These are phyloP conservation scores for Pichia phayaonensis DNA, from an alignment of 805 yeast genomes.

Conservation along the genomic window DNA sequence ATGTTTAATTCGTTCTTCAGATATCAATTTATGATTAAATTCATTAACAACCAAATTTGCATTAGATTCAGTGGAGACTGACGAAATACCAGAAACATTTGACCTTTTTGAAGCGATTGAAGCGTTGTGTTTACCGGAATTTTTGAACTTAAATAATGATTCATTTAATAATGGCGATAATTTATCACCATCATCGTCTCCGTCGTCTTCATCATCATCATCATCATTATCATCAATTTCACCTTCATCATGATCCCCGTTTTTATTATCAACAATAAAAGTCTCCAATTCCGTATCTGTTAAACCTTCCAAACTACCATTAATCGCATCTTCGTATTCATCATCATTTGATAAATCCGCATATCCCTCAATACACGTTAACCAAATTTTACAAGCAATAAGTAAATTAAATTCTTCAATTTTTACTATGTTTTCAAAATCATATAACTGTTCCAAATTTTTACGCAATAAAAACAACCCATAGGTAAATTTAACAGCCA, in stretches of 20 bases:
- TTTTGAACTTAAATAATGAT: not conserved
- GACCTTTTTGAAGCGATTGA: slow-evolving; percentile 2
- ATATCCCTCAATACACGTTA: slow-evolving; percentile 22
- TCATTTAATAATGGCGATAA: slow-evolving; percentile 1
- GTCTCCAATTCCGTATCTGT: not conserved
- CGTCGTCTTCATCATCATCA: not conserved
- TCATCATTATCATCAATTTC: not conserved
- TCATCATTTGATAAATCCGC: not conserved
- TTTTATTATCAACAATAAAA: not conserved
- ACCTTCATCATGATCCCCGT: not conserved
- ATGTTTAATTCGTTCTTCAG: slow-evolving; percentile 21
- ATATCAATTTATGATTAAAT: slow-evolving; percentile 11
- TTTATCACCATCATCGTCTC: not conserved
- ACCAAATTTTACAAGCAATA: slow-evolving; percentile 28
- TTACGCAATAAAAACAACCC: slow-evolving; percentile 39
- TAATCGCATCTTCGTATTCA: not conserved
- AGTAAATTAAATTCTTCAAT: slow-evolving; percentile 27
- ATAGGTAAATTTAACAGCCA: slow-evolving; percentile 39
- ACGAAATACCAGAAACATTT: slow-evolving; percentile 2
- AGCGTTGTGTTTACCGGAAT: not conserved
- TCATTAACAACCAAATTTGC: slow-evolving; percentile 12
- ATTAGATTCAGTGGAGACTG: not conserved
- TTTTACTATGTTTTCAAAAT: slow-evolving; percentile 22
- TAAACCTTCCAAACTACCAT: not conserved
- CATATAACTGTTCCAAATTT: slow-evolving; percentile 38